Evolutionary conservation across 1,139 yeast species (phyloP).

Genomic region (Pneumocystis murina): DNA sequence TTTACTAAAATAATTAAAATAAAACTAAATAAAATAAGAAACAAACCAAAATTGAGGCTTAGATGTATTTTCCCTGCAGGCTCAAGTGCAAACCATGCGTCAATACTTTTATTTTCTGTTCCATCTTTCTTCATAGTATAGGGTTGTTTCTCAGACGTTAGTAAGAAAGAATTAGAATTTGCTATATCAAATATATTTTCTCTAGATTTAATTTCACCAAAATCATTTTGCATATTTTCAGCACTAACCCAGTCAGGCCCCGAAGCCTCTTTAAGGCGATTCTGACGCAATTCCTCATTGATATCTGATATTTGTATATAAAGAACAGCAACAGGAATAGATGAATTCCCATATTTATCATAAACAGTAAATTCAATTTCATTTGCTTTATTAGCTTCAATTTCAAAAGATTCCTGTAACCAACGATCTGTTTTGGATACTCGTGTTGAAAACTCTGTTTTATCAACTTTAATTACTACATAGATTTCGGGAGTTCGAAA

Average conservation of each 20-base stretch:
- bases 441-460: slow-evolving; percentile 62
- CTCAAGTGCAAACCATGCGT: slow-evolving; percentile 84
- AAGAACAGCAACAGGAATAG: slow-evolving; percentile 79
- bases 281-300: slow-evolving; percentile 85
- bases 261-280: slow-evolving; percentile 63
- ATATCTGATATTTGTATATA: slow-evolving; percentile 85
- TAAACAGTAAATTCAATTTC: slow-evolving; percentile 79
- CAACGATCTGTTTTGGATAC: slow-evolving; percentile 66
- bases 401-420: slow-evolving; percentile 58
- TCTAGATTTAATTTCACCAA: background rate
- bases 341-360: slow-evolving; percentile 52
- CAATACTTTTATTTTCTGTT: slow-evolving; percentile 27
- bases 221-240: slow-evolving; percentile 13
- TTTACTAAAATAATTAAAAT: slow-evolving; percentile 31
- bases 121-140: background rate
- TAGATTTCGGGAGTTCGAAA: slow-evolving; percentile 68
- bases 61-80: slow-evolving; percentile 84
- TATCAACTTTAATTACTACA: slow-evolving; percentile 71
- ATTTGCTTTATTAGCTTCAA: slow-evolving; percentile 77
- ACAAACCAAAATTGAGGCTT: slow-evolving; percentile 43
- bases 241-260: slow-evolving; percentile 84
- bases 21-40: background rate
- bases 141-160: background rate
- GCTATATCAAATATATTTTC: background rate
- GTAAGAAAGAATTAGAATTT: background rate